Evolutionary conservation across 2,329 filamentous ascomycete genomes (phyloP), one percentile per base, ranked within the genome.

Genomic region (Trichoderma polysporum): DNA sequence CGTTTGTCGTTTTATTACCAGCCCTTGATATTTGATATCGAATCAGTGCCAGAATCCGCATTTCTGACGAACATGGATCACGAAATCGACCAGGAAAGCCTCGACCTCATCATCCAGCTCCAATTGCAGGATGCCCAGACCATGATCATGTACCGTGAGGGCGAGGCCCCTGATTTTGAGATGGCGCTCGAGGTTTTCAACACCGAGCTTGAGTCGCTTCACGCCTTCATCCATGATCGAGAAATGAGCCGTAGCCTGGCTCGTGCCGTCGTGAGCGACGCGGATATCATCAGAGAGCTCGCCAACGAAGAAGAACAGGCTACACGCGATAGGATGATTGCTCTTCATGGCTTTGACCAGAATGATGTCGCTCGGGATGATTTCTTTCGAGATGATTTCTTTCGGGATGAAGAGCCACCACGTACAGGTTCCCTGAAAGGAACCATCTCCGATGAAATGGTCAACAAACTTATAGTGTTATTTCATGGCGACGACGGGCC

Each of bases 191-290:
- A 69, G 37, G 27, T 69, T 8, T 69, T 66, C 37, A 33, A 69
- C 33, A 29, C 31, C 4, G 71, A 73, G 22, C 69, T 73, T 12
- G 47, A 41, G 17, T 19, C 60, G 2, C n/a, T 65, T 8, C 29
- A 52, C 1, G 52, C 53, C 9, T 50, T 68, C 13, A n/a, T 54
- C 9, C 31, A 58, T 8, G 71, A 73, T 37, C 65, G 59, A 2
- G 27, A 22, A 31, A 69, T 72, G 68, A 63, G 68, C 27, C 67
- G 59, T 31, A 73, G 71, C 47, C 68, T 73, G 0, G 68, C 66
- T 17, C 67, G 62, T n/a, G 69, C 71, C 1, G 66, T 69, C 2
- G 33, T 68, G 27, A 29, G 49, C 15, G 70, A 71, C 25, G 69
- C 37, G 3, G 65, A 66, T 7, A 62, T 45, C 56, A 71, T 71